A percentile compares a stretch with the other conserved stretches of the same genome.
phyloP scores from a whole-genome alignment of 352 stramenopile genomes.

The Peronospora tabacina region DNA sequence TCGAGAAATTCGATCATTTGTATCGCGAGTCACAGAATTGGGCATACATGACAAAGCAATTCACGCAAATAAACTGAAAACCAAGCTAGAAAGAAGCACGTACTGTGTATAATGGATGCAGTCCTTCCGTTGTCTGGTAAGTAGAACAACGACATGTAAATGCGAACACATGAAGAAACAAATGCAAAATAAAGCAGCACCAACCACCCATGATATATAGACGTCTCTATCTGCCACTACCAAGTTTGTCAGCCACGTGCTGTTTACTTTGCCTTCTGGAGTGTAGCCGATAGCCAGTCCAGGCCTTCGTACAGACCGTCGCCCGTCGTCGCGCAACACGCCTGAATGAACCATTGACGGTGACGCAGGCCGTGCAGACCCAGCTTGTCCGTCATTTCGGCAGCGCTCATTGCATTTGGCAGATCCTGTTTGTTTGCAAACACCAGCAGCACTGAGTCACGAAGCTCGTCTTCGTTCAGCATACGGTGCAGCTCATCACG shows the following conservation, averaged over 20 bases:
- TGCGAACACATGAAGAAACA: slow-evolving; percentile 1
- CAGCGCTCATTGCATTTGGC: slow-evolving; percentile 90
- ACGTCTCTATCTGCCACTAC: slow-evolving; percentile 30
- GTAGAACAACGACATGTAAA: slow-evolving; percentile 8
- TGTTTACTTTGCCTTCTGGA: slow-evolving; percentile 51
- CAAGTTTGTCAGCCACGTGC: slow-evolving; percentile 15
- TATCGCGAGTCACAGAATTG: no score
- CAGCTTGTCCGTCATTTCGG: slow-evolving; percentile 99
- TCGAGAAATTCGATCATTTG: not conserved
- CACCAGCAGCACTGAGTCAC: slow-evolving; percentile 94
- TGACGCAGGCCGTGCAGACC: slow-evolving; percentile 94
- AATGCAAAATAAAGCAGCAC: slow-evolving; percentile 32
- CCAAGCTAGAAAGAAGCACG: not conserved
- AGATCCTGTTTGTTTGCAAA: slow-evolving; percentile 99
- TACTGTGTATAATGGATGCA: slow-evolving; percentile 9
- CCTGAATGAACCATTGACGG: slow-evolving; percentile 99
- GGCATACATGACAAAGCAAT: no score
- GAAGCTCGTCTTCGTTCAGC: slow-evolving; percentile 97
- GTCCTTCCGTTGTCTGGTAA: not conserved
- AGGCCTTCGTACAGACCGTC: slow-evolving; percentile 99
- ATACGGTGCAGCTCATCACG: slow-evolving; percentile 97
- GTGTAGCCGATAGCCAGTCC: slow-evolving; percentile 94
- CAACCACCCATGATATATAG: slow-evolving; percentile 34
- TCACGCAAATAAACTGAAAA: not conserved
- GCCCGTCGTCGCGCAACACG: slow-evolving; percentile 97